Conservation (phyloP, 169 alveolate genomes). For the Plasmodium falciparum region DNA sequence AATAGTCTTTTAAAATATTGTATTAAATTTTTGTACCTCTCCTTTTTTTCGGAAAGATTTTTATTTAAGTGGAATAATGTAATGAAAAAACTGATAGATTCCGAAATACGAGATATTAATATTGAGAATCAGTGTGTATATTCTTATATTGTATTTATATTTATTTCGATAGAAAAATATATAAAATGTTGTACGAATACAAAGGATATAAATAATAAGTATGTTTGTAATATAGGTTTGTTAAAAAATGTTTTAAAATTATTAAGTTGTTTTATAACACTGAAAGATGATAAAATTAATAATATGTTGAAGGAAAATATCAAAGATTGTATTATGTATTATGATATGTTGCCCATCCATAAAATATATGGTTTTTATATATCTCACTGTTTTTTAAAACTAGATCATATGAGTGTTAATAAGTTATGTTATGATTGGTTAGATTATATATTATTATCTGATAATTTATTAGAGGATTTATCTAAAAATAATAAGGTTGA, state of each 20-base stretch:
- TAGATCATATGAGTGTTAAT: conserved; percentile 33
- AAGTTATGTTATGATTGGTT: conserved; percentile 21
- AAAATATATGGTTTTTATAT: conserved; percentile 57
- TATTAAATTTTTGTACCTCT: conserved; percentile 28
- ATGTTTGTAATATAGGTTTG: neutral
- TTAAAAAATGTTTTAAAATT: conserved; percentile 30
- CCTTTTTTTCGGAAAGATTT: conserved; percentile 43
- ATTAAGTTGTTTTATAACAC: conserved; percentile 48
- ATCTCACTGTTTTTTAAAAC: conserved; percentile 50
- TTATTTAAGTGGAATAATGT: conserved; percentile 27
- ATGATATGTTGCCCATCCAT: conserved; percentile 18
- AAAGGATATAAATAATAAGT: neutral
- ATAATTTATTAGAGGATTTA: neutral
- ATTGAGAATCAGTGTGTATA: neutral
- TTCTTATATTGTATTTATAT: neutral
- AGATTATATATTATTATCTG: conserved; percentile 2
- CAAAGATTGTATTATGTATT: neutral
- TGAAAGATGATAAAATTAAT: conserved; percentile 33
- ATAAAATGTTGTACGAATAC: conserved; percentile 9
- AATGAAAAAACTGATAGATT: conserved; percentile 9
- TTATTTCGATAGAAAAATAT: conserved; percentile 7
- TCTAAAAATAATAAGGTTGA: neutral
- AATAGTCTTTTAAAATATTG: conserved; percentile 38
- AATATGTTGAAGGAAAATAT: conserved; percentile 36
- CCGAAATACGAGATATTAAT: neutral